These are phyloP conservation scores for Sungouiella blattae DNA, from an alignment of 805 yeast genomes.

Conservation along the genomic window DNA sequence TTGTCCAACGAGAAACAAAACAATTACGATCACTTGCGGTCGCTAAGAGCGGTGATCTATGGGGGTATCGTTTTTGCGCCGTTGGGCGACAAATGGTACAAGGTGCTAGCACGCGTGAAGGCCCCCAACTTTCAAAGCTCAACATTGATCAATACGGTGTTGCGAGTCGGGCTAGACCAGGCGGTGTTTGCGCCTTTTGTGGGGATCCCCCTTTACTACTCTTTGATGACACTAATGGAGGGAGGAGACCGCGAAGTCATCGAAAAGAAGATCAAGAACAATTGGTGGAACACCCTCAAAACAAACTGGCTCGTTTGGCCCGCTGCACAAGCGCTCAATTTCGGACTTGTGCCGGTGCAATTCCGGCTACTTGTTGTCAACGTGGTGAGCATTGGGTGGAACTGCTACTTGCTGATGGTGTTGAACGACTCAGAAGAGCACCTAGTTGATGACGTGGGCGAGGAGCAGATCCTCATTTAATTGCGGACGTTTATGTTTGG, in stretches of 20 bases:
- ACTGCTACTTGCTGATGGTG: conserved; percentile 64
- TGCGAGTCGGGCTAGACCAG: conserved; percentile 69
- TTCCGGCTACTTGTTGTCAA: conserved; percentile 69
- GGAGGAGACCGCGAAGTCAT: conserved; percentile 38
- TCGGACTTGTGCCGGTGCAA: conserved; percentile 69
- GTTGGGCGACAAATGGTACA: conserved; percentile 70
- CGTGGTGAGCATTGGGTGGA: conserved; percentile 76
- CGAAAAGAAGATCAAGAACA: conserved; percentile 40
- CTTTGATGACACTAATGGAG: conserved; percentile 67
- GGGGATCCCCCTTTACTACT: conserved; percentile 67
- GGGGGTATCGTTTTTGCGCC: conserved; percentile 78
- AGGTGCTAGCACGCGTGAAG: conserved; percentile 41
- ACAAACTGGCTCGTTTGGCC: conserved; percentile 94
- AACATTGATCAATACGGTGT: conserved; percentile 17
- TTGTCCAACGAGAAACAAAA: conserved; percentile 28
- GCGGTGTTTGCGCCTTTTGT: conserved; percentile 70
- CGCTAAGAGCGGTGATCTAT: conserved; percentile 61
- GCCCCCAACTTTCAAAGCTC: conserved; percentile 23
- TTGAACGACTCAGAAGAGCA: conserved; percentile 17
- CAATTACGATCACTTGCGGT: conserved; percentile 50
- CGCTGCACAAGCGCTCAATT: conserved; percentile 72
- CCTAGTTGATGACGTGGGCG: conserved; percentile 3
- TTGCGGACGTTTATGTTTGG: too few species aligned
- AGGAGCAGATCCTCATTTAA: conserved; percentile 1
- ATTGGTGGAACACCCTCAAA: conserved; percentile 63